These are phyloP conservation scores for Cercospora zeae-maydis DNA, from an alignment of 2,329 filamentous ascomycete genomes.

Conservation along the genomic window DNA sequence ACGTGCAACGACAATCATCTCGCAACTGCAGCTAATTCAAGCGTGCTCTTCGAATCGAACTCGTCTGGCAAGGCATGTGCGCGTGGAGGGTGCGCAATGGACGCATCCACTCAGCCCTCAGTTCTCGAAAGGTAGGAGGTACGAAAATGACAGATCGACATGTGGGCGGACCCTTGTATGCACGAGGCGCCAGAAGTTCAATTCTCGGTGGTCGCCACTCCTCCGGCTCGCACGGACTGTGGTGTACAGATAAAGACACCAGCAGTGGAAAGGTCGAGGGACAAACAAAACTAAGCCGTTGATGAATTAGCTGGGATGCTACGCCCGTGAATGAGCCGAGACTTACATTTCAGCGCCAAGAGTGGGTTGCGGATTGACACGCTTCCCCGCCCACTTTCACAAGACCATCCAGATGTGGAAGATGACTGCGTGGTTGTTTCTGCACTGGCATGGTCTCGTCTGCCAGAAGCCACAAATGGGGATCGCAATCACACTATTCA, in stretches of 20 bases:
- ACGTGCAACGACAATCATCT: background rate
- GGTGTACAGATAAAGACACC: no score
- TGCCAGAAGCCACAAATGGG: background rate
- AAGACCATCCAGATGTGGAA: background rate
- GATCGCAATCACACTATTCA: background rate
- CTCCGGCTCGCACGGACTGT: no score
- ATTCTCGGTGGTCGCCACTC: background rate
- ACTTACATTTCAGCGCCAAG: background rate
- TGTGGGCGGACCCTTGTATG: background rate
- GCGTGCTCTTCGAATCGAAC: no score
- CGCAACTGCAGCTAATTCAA: background rate
- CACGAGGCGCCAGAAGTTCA: background rate
- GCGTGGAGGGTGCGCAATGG: no score
- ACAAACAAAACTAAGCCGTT: background rate
- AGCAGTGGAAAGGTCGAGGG: background rate
- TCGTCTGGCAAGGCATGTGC: no score
- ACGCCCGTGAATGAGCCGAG: background rate
- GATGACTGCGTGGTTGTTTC: background rate
- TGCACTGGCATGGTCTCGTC: background rate
- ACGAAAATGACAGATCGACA: background rate
- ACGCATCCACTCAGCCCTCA: background rate
- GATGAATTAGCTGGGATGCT: background rate
- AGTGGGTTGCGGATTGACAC: background rate
- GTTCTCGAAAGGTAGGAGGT: background rate
- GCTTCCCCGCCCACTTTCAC: background rate